Evolutionary conservation across 129 eudicot genomes (phyloP).

Genomic region (Artemisia annua): DNA sequence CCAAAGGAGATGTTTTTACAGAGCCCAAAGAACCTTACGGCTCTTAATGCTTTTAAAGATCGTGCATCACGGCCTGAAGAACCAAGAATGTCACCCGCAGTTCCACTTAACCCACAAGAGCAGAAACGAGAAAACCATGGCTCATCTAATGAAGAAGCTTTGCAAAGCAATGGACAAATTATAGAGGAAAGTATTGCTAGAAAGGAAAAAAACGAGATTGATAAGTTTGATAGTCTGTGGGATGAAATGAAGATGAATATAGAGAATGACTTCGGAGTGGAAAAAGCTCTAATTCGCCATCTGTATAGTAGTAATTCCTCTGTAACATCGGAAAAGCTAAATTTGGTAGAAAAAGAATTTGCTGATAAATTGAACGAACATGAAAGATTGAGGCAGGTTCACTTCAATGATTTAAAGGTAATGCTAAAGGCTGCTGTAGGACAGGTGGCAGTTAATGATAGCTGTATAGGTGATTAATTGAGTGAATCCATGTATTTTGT

Average conservation of each 20-base stretch:
- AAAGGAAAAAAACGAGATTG: conserved; percentile 17
- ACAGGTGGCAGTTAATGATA: conserved; percentile 1
- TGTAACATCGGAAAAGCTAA: too few relatives aligned
- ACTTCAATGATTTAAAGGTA: conserved; percentile 16
- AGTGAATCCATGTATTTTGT: too few relatives aligned
- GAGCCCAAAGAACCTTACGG: too few relatives aligned
- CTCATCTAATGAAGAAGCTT: conserved; percentile 14
- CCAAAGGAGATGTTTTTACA: too few relatives aligned
- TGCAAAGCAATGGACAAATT: neutral
- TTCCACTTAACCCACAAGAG: too few relatives aligned
- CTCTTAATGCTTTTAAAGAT: too few relatives aligned
- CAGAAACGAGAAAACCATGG: conserved; percentile 14
- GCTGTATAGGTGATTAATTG: too few relatives aligned
- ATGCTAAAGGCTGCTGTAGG: conserved; percentile 1
- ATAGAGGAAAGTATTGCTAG: neutral
- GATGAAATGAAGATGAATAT: conserved; percentile 6
- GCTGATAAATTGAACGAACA: too few relatives aligned
- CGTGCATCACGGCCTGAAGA: too few relatives aligned
- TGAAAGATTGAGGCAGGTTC: conserved; percentile 17
- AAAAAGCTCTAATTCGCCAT: too few relatives aligned
- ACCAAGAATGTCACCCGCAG: too few relatives aligned
- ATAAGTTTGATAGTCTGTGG: conserved; percentile 13
- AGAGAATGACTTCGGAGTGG: conserved; percentile 1
- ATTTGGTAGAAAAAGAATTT: too few relatives aligned
- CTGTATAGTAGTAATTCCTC: conserved; percentile 22